Evolutionary conservation across 176 grass and related monocot species (phyloP), one percentile per base, ranked within the genome.

Genomic region (Bothriochloa decipiens): DNA sequence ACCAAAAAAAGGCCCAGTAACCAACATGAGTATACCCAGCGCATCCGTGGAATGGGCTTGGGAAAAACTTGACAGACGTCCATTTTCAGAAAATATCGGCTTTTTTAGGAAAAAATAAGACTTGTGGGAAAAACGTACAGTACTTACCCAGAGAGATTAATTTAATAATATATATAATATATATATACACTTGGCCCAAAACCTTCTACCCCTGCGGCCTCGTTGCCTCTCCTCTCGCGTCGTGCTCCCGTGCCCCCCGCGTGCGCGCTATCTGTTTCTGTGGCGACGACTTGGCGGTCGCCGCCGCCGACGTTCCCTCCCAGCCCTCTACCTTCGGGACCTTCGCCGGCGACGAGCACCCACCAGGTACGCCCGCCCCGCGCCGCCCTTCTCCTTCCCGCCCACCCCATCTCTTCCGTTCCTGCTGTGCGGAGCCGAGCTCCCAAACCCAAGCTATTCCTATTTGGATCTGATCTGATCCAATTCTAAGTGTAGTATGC

Each of bases 391-490:
- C 17, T 18, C 5, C 4, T 32, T 32, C 29, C 47, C 47, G 4
- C 11, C 49, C 22, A 1, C 70, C 12, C n/a, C 37, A 46, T 72
- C 70, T 8, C 42, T 17, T 72, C 41, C 70, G 13, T 47, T 47
- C 41, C 23, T 49, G 42, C 41, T 18, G 70, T 11, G 70, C 70
- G 42, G 47, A 73, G 47, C 16, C 23, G 70, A 28, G 8, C 25
- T 17, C 42, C 70, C 70, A 28, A 73, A 73, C 42, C 70, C 70
- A 49, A 49, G 23, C 3, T 47, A 16, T 73, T 29, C 49, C 42
- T 49, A 18, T 73, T 73, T 45, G 42, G 70, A 73, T 73, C 70
- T 49, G 70, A 28, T 46, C 70, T 62, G 41, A 16, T 43, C 42
- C 23, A 62, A 26, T n/a, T 25, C 9, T 3, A 11, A 61, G 58